phyloP scores from a whole-genome alignment of 805 yeast genomes.

The Nakazawaea anatomiae region DNA sequence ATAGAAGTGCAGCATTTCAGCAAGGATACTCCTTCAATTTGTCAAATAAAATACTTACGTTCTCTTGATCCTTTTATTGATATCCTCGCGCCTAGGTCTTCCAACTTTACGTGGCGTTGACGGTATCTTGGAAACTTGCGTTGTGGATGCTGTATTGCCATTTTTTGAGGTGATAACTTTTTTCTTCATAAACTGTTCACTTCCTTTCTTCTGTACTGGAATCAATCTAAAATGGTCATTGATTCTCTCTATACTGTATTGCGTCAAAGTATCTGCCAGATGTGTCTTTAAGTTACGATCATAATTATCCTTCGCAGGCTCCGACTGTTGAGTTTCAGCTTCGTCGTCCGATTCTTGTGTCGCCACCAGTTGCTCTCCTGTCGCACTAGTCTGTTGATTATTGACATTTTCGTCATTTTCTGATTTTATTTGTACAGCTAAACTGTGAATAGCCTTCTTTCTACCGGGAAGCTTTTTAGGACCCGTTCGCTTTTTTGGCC shows the following conservation, averaged over 20 bases:
- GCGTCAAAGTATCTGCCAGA: slow-evolving; percentile 27
- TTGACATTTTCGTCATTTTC: not conserved
- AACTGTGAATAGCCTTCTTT: not conserved
- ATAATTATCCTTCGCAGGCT: slow-evolving; percentile 13
- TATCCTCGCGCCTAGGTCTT: not conserved
- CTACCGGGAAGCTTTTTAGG: not conserved
- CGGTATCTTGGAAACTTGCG: slow-evolving; percentile 8
- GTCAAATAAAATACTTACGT: slow-evolving; percentile 7
- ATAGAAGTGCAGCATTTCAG: too few relatives aligned
- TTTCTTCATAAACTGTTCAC: slow-evolving; percentile 15
- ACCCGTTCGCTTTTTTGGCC: slow-evolving; percentile 34
- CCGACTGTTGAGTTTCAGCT: slow-evolving; percentile 11
- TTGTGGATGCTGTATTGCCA: not conserved
- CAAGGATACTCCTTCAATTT: too few relatives aligned
- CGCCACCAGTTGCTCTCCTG: not conserved
- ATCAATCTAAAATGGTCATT: not conserved
- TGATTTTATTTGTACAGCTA: not conserved
- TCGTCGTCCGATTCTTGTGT: slow-evolving; percentile 13
- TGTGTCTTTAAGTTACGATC: slow-evolving; percentile 24
- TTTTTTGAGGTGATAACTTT: not conserved
- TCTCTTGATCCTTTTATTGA: slow-evolving; percentile 6
- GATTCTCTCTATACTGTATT: slow-evolving; percentile 23
- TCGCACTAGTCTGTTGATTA: not conserved
- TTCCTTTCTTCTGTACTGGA: slow-evolving; percentile 13
- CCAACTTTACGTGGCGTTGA: slow-evolving; percentile 5